These are phyloP conservation scores for Botrytis fabae DNA, from an alignment of 2,329 filamentous ascomycete genomes.

Conservation along the genomic window DNA sequence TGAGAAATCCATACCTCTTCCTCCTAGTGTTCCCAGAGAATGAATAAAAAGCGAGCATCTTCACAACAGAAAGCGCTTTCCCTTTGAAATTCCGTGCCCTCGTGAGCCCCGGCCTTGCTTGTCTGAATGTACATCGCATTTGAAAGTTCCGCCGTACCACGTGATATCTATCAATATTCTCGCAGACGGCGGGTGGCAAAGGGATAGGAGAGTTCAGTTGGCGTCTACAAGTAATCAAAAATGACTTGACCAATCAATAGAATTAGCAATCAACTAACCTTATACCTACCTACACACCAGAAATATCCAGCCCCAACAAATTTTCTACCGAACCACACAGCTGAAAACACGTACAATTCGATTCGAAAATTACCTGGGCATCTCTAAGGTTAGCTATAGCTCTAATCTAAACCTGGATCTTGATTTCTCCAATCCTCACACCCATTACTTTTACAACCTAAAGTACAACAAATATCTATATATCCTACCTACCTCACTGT, in stretches of 20 bases:
- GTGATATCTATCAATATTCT: not conserved
- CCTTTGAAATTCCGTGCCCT: not conserved
- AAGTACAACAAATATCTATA: too few relatives aligned
- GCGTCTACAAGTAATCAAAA: not conserved
- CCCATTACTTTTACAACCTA: too few relatives aligned
- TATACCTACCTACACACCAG: not conserved
- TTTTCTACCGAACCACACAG: too few relatives aligned
- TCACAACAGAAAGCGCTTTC: not conserved
- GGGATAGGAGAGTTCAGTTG: not conserved
- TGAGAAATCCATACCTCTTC: too few relatives aligned
- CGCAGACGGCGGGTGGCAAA: not conserved
- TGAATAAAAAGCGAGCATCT: not conserved
- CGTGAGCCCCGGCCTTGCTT: not conserved
- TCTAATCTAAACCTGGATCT: too few relatives aligned
- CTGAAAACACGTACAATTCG: too few relatives aligned
- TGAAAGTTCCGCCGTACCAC: not conserved
- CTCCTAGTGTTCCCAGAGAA: not conserved
- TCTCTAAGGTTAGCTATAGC: too few relatives aligned
- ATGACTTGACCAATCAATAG: not conserved
- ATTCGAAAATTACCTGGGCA: too few relatives aligned
- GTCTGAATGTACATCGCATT: not conserved
- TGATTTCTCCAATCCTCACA: too few relatives aligned
- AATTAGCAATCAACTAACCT: not conserved
- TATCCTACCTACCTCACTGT: too few relatives aligned
- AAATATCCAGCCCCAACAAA: not conserved